phyloP scores from a whole-genome alignment of 345 rosid genomes.

The Ceriops tagal region DNA sequence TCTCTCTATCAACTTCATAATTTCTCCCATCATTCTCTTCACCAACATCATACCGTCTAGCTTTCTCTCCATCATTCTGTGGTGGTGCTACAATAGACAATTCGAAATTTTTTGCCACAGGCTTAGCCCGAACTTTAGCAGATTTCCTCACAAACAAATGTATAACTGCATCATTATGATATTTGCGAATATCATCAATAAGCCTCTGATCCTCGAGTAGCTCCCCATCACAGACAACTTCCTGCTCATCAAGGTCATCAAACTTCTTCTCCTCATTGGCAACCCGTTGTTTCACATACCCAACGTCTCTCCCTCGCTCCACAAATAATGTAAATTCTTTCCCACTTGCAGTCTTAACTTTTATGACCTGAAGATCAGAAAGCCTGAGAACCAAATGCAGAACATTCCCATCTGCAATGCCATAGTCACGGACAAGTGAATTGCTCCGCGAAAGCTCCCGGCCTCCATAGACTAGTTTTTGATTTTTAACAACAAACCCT shows the following conservation, averaged over 20 bases:
- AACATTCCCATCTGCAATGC: slow-evolving; percentile 62
- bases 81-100: slow-evolving; percentile 53
- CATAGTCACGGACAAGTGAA: slow-evolving; percentile 67
- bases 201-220: slow-evolving; percentile 59
- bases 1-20: slow-evolving; percentile 13
- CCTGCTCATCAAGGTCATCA: slow-evolving; percentile 55
- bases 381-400: slow-evolving; percentile 75
- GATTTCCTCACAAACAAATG: slow-evolving; percentile 57
- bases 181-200: slow-evolving; percentile 50
- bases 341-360: slow-evolving; percentile 52
- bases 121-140: slow-evolving; percentile 56
- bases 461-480: slow-evolving; percentile 68
- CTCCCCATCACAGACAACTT: slow-evolving; percentile 63
- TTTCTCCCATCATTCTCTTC: slow-evolving; percentile 20
- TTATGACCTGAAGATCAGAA: slow-evolving; percentile 61
- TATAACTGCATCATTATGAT: slow-evolving; percentile 46
- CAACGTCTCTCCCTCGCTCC: slow-evolving; percentile 58
- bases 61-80: slow-evolving; percentile 16
- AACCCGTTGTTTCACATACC: slow-evolving; percentile 63
- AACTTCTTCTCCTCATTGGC: slow-evolving; percentile 45
- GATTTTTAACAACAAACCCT: slow-evolving; percentile 69
- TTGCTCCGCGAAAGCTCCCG: slow-evolving; percentile 61
- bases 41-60: slow-evolving; percentile 18
- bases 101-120: slow-evolving; percentile 61
- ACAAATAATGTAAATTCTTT: slow-evolving; percentile 55